Base-by-base conservation (phyloP, 139 green algal genomes). In the Chlamydomonas eustigma region DNA sequence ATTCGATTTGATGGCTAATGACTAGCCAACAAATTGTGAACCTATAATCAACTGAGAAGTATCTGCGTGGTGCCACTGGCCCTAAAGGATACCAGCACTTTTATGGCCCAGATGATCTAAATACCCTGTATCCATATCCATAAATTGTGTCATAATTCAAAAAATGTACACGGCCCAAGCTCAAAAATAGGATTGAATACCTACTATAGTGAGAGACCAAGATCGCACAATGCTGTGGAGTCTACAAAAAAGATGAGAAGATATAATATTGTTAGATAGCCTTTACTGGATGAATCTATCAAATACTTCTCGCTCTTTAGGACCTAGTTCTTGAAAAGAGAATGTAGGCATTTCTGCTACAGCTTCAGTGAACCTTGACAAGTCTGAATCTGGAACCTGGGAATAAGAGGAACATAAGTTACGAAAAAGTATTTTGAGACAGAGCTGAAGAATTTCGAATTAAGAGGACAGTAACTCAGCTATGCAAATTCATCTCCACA, bases 281-380 rank as follows among this genome's bases (percentile, higher is more conserved):
- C n/a, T 3, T 77, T 33, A 91, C 71, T 88, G 76, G 51, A 96
- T 89, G 81, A 97, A 97, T 83, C 92, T 89, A 58, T 91, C 80
- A 67, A 95, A 97, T 4, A 94, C 85, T 39, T 86, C 50, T 0
- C 81, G 79, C 25, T 88, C 91, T 32, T 88, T 79, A 1, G 78
- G 86, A 2, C 70, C 50, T 8, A 97, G 78, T 75, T 92, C 84
- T 1, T 82, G 81, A 75, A 94, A 91, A 0, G 75, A 79, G 51
- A 94, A 97, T 12, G 74, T 72, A 6, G 33, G 51, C 33, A 88
- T 78, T 39, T 51, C n/a, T 1, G 85, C 74, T 3, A 74, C 63
- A 0, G 75, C 75, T 1, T 66, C 64, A 1, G 58, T 39, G 68
- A 92, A 92, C 2, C 58, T 71, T 12, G 35, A 76, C 51, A 84